phyloP scores from a whole-genome alignment of 2,329 filamentous ascomycete species.

The Tolypocladium paradoxum region DNA sequence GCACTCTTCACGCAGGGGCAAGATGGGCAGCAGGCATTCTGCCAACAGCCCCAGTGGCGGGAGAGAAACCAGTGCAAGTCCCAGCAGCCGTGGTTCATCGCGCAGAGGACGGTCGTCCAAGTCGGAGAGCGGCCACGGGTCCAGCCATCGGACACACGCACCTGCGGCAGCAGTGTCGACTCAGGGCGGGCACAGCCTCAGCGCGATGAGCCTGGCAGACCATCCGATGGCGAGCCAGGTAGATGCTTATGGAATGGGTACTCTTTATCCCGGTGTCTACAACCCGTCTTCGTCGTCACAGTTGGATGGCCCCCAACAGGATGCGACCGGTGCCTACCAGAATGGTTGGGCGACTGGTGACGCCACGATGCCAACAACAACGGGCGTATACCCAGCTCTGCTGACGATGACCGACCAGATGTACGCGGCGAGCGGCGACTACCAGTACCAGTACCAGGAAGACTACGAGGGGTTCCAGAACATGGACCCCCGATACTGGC shows the following conservation, averaged over 20 bases:
- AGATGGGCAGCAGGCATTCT: constrained; percentile 8
- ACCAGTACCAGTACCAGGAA: neutral
- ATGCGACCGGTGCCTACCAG: neutral
- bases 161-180: neutral
- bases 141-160: neutral
- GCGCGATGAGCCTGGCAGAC: neutral
- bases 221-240: neutral
- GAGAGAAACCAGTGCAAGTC: constrained; percentile 2
- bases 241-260: neutral
- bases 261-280: neutral
- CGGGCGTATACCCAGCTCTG: neutral
- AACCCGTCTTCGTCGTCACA: neutral
- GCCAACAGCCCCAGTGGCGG: neutral
- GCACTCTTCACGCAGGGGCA: constrained; percentile 19
- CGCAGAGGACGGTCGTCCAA: neutral
- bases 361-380: neutral
- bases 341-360: neutral
- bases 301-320: neutral
- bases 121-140: neutral
- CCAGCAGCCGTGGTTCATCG: neutral
- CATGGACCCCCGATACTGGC: neutral
- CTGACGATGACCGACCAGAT: neutral
- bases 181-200: neutral
- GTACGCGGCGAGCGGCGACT: neutral
- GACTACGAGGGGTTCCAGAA: neutral